Base-by-base conservation (phyloP, 192 early-diverging fungal species). In the Coemansia sp. region DNA sequence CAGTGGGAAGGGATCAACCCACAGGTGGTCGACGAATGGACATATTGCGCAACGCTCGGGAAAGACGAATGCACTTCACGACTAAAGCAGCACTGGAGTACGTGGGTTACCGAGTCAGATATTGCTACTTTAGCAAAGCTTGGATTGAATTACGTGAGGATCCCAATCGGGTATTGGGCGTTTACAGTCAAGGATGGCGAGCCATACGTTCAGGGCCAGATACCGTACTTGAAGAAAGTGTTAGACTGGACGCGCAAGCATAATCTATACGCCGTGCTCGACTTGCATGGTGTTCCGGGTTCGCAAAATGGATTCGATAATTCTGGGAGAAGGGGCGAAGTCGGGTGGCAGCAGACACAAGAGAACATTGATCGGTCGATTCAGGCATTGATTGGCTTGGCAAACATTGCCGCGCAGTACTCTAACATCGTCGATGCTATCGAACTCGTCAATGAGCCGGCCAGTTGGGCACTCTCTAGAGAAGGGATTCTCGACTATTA, bases 301-400 rank as follows among this genome's bases (percentile, higher is more conserved):
- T 89, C 87, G 41, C 87, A 89, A 60, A 89, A 89, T 60, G 87
- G 87, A 17, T 85, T 87, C 36, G 86, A 85, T 65, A 87, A 89
- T 65, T 85, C 84, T 12, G 87, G 87, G 4, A 68, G 63, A 14
- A 66, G 61, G 9, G 86, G 86, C 15, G 62, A 31, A 1, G 83
- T 89, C 23, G 69, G 69, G 11, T 89, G 85, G 85, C 80, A 80
- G 38, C 62, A 67, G 0, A 42, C 68, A 5, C 66, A 82, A 17
- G 64, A 58, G 11, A 87, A 90, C 68, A 87, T 89, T 31, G 69
- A 86, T 27, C 80, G 86, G 11, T 88, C 90, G 0, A 70, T 89
- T 1, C 51, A 64, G 2, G 87, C 88, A 15, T 58, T 88, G 25
- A 57, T 85, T 15, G 75, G 77, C 2, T 66, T 91, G 68, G 82